Conservation (phyloP, 306 rosid genomes). For the Lotus japonicus region DNA sequence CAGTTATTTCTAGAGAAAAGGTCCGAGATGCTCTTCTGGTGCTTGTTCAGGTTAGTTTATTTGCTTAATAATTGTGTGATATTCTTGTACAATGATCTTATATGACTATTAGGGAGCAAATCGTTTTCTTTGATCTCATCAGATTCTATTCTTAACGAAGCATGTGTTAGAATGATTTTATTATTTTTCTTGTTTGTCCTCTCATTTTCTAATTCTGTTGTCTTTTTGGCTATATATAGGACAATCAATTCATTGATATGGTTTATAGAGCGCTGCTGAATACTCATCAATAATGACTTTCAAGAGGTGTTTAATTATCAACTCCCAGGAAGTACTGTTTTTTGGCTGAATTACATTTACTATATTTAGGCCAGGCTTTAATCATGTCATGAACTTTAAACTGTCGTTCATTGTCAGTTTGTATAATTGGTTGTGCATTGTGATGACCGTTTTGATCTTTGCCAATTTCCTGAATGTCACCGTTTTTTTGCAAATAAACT, state of each 20-base stretch:
- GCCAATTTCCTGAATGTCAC: slow-evolving; percentile 25
- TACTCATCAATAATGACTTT: slow-evolving; percentile 41
- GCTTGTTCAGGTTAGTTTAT: slow-evolving; percentile 54
- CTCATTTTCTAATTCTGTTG: not conserved
- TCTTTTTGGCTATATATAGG: slow-evolving; percentile 26
- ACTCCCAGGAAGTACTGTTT: slow-evolving; percentile 23
- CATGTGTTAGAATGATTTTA: not conserved
- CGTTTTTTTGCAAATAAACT: slow-evolving; percentile 9
- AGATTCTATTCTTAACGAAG: not conserved
- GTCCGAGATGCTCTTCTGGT: slow-evolving; percentile 48
- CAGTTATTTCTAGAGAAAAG: slow-evolving; percentile 45
- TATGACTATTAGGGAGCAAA: not conserved
- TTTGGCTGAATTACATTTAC: slow-evolving; percentile 22
- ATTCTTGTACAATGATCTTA: not conserved
- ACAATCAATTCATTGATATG: slow-evolving; percentile 58
- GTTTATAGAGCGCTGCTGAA: slow-evolving; percentile 42
- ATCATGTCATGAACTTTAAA: slow-evolving; percentile 26
- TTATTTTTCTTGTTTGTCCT: not conserved
- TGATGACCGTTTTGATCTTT: slow-evolving; percentile 27
- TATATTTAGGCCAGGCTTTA: slow-evolving; percentile 27
- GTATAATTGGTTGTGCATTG: slow-evolving; percentile 26
- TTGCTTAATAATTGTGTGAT: slow-evolving; percentile 8
- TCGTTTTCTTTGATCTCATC: not conserved
- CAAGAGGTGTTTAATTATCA: slow-evolving; percentile 17
- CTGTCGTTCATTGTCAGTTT: slow-evolving; percentile 24